A percentile compares a stretch with the other conserved stretches of the same genome.
phyloP scores from a whole-genome alignment of 371 early-diverging fungal genomes.

The Mucor mucedo region DNA sequence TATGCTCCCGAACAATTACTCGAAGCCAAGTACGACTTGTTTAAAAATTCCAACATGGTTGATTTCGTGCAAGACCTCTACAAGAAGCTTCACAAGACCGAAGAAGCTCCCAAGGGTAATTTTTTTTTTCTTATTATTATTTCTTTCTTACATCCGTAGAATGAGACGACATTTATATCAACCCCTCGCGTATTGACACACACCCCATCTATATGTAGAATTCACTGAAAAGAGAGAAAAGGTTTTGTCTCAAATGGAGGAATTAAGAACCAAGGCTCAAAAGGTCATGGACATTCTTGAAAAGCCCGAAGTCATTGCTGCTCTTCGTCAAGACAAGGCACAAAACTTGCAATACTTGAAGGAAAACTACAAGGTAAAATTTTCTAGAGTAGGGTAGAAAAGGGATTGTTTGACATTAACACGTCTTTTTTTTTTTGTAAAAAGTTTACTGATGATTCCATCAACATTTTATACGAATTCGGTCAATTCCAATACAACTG shows the following conservation, averaged over 20 bases:
- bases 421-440: not conserved
- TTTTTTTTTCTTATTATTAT: not conserved
- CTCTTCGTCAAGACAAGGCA: conserved; percentile 90
- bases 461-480: conserved; percentile 82
- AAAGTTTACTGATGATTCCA: conserved; percentile 85
- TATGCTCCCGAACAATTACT: conserved; percentile 76
- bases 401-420: no score
- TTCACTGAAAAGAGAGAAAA: conserved; percentile 73
- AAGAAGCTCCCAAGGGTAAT: conserved; percentile 68
- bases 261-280: conserved; percentile 77
- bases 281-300: conserved; percentile 87
- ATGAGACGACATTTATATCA: no score
- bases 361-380: conserved; percentile 80
- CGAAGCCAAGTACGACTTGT: conserved; percentile 87
- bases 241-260: conserved; percentile 75
- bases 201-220: not conserved
- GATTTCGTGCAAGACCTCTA: conserved; percentile 86
- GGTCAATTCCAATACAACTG: conserved; percentile 91
- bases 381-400: not conserved
- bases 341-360: conserved; percentile 85
- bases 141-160: no score
- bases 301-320: conserved; percentile 87
- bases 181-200: no score
- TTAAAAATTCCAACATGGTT: conserved; percentile 90
- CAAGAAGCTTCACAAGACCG: conserved; percentile 74